Conservation (phyloP, 2,329 filamentous ascomycete species). For the Colletotrichum graminicola region DNA sequence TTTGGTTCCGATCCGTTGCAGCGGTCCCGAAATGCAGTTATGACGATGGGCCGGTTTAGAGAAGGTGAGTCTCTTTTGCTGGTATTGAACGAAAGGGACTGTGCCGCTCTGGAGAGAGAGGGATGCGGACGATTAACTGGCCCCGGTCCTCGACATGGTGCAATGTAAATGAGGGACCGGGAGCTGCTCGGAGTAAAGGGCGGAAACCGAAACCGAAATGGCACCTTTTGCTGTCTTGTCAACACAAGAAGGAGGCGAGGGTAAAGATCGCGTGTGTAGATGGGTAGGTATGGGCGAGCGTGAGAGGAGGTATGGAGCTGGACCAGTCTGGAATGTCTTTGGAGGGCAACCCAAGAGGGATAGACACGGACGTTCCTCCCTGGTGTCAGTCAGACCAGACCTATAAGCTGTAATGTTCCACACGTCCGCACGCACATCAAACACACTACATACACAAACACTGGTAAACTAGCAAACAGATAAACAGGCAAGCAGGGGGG, state of each 20-base stretch:
- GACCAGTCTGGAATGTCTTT: constrained; percentile 36
- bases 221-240: constrained; percentile 6
- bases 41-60: background rate
- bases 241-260: constrained; percentile 11
- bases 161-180: background rate
- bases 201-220: background rate
- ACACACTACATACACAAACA: background rate
- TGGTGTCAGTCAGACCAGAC: constrained; percentile 29
- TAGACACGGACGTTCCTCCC: constrained; percentile 39
- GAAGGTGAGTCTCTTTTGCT: background rate
- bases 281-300: constrained; percentile 15
- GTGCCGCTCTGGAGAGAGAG: constrained; percentile 16
- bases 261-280: constrained; percentile 9
- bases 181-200: constrained; percentile 3
- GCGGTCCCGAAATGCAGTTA: background rate
- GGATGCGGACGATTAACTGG: constrained; percentile 18
- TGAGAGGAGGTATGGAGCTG: constrained; percentile 28
- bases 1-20: background rate
- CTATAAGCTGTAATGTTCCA: constrained; percentile 18
- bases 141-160: constrained; percentile 14
- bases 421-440: background rate
- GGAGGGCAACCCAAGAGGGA: constrained; percentile 37
- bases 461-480: background rate
- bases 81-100: constrained; percentile 6
- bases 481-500: background rate